Evolutionary conservation across 1,284 basidiomycete species (phyloP), one percentile per base, ranked within the genome.

Genomic region (Papiliotrema terrestris): DNA sequence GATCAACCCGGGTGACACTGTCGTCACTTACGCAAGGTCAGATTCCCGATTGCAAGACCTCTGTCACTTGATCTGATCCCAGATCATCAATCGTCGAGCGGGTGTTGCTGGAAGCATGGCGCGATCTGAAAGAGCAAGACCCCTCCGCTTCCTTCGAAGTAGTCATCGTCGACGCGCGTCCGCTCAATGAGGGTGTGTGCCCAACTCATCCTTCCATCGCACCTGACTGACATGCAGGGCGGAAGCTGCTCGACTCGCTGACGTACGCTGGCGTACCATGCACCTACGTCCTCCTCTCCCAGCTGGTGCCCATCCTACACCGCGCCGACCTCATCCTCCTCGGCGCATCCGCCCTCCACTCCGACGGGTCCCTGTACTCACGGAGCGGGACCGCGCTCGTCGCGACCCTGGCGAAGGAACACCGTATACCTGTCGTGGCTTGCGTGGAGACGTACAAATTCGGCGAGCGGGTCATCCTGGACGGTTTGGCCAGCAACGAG

Each of bases 381-480:
- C 84, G 96, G 51, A 90, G 93, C 0, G 96, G 96, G 23, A 98
- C 94, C 1, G 95, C 95, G 0, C 83, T 94, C 61, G 91, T 97
- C 22, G 91, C 95, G 0, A 94, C 98, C 91, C 86, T 98, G 81
- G 91, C 92, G 0, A 90, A 91, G 73, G 84, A 86, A 52, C 84
- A 88, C 68, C 86, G 86, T 20, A 87, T 98, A 1, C 96, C 96
- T 8, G 92, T 98, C 17, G 86, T 98, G 49, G 92, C 95, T 17
- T 97, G 93, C 67, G 96, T 94, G 66, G 96, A 98, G 78, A 98
- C 96, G 19, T 98, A 98, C 81, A 99, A 99, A 75, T 98, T 96
- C 68, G 89, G 89, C 22, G 96, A 98, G 66, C 84, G 86, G 36
- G 88, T 98, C 36, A 87, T 91, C 73, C 80, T 98, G 49, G 96